These are phyloP conservation scores for Citrus medica DNA, from an alignment of 345 rosid species.

Conservation along the genomic window DNA sequence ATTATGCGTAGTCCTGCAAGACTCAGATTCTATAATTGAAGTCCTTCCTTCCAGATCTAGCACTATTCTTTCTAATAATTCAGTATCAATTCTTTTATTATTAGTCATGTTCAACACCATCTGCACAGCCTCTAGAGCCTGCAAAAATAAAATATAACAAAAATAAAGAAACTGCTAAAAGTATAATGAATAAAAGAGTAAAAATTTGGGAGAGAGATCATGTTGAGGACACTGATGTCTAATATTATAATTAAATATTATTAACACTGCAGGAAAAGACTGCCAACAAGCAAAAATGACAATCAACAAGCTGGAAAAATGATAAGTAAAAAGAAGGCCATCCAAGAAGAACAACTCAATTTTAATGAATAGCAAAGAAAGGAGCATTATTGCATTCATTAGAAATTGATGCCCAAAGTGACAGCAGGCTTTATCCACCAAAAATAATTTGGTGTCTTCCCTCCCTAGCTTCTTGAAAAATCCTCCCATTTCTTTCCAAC, in stretches of 20 bases:
- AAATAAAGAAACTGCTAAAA: background rate
- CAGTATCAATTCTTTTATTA: slow-evolving; percentile 55
- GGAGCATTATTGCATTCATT: background rate
- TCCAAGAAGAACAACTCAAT: background rate
- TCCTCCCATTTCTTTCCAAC: background rate
- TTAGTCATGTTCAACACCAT: slow-evolving; percentile 59
- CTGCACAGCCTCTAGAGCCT: slow-evolving; percentile 90
- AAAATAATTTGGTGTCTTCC: background rate
- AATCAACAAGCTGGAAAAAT: background rate
- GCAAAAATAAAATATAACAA: slow-evolving; percentile 11
- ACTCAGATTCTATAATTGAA: slow-evolving; percentile 22
- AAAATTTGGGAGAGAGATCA: background rate
- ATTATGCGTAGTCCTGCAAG: slow-evolving; percentile 1
- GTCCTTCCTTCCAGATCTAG: slow-evolving; percentile 52
- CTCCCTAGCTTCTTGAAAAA: background rate
- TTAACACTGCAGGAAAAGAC: background rate
- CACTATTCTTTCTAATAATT: slow-evolving; percentile 59
- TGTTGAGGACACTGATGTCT: background rate
- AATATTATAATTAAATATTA: background rate
- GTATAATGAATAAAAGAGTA: slow-evolving; percentile 2
- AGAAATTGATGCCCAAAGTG: background rate
- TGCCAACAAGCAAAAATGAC: background rate
- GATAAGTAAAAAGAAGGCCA: background rate
- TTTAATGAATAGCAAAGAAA: background rate
- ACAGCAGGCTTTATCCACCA: background rate